phyloP scores from a whole-genome alignment of 1,284 basidiomycete genomes.

The Athelia sp. region DNA sequence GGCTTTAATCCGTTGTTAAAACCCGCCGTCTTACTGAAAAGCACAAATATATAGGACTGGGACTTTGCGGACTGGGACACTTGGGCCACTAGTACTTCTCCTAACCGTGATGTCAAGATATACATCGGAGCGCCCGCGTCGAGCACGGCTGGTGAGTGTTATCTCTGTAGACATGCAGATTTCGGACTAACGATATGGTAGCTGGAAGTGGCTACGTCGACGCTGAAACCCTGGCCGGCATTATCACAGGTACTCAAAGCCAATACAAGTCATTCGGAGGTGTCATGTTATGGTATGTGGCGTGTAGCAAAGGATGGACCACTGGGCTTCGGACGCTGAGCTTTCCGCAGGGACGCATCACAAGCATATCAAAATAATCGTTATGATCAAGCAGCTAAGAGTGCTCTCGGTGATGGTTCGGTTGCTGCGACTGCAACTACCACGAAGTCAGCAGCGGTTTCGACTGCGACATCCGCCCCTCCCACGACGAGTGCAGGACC shows the following conservation, averaged over 20 bases:
- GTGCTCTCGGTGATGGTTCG: constrained; percentile 22
- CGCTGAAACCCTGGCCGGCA: constrained; percentile 36
- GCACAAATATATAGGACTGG: constrained; percentile 32
- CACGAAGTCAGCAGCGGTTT: background rate
- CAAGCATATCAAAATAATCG: background rate
- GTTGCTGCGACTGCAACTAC: constrained; percentile 13
- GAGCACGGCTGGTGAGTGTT: constrained; percentile 28
- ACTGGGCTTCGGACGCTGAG: too few species aligned
- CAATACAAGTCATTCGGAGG: constrained; percentile 64
- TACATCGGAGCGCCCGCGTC: constrained; percentile 60
- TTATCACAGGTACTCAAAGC: constrained; percentile 37
- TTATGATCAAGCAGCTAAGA: background rate
- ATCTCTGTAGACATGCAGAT: background rate
- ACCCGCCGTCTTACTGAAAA: background rate
- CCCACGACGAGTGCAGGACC: constrained; percentile 16
- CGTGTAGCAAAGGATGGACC: too few species aligned
- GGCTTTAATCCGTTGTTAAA: constrained; percentile 9
- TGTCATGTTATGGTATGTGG: constrained; percentile 41
- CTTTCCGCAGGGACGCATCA: background rate
- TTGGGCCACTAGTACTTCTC: constrained; percentile 55
- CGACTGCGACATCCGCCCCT: too few species aligned
- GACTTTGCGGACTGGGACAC: constrained; percentile 53
- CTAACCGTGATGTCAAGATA: constrained; percentile 56
- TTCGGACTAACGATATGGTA: constrained; percentile 13
- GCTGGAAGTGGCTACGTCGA: constrained; percentile 45